A percentile compares a stretch with the other conserved stretches of the same genome.
Evolutionary conservation across 345 rosid genomes (phyloP).

Genomic region (Murraya koenigii): DNA sequence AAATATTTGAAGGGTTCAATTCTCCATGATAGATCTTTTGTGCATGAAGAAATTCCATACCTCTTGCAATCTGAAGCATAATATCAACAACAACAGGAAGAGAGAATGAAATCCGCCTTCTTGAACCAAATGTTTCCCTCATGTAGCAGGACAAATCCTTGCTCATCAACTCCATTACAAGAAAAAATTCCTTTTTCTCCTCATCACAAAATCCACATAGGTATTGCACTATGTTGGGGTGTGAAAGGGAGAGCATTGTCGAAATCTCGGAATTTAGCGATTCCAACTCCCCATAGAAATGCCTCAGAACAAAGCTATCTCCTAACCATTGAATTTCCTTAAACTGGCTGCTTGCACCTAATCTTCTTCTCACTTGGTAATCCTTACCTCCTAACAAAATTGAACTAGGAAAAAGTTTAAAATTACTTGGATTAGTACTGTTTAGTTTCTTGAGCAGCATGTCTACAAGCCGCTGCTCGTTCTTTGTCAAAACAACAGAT

Average conservation of each 20-base stretch:
- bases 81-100: slow-evolving; percentile 74
- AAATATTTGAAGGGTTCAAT: slow-evolving; percentile 60
- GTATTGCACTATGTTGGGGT: slow-evolving; percentile 75
- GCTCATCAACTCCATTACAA: slow-evolving; percentile 81
- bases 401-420: slow-evolving; percentile 60
- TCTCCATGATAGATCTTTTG: slow-evolving; percentile 62
- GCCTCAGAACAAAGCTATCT: slow-evolving; percentile 63
- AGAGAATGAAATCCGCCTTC: slow-evolving; percentile 52
- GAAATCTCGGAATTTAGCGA: slow-evolving; percentile 57
- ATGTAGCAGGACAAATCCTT: slow-evolving; percentile 62
- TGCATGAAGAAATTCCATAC: slow-evolving; percentile 88
- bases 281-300: slow-evolving; percentile 55
- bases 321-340: slow-evolving; percentile 96
- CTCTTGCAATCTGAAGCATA: slow-evolving; percentile 88
- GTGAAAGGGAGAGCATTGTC: slow-evolving; percentile 63
- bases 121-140: slow-evolving; percentile 70
- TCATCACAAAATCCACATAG: slow-evolving; percentile 75
- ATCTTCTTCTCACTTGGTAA: slow-evolving; percentile 64
- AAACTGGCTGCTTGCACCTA: slow-evolving; percentile 59
- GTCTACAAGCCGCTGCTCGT: slow-evolving; percentile 61
- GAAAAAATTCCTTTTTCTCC: slow-evolving; percentile 65
- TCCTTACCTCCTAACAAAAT: slow-evolving; percentile 63
- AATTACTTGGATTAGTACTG: slow-evolving; percentile 35
- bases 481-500: slow-evolving; percentile 42
- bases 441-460: slow-evolving; percentile 58